phyloP scores from a whole-genome alignment of 129 eudicot species.

The Silybum marianum region DNA sequence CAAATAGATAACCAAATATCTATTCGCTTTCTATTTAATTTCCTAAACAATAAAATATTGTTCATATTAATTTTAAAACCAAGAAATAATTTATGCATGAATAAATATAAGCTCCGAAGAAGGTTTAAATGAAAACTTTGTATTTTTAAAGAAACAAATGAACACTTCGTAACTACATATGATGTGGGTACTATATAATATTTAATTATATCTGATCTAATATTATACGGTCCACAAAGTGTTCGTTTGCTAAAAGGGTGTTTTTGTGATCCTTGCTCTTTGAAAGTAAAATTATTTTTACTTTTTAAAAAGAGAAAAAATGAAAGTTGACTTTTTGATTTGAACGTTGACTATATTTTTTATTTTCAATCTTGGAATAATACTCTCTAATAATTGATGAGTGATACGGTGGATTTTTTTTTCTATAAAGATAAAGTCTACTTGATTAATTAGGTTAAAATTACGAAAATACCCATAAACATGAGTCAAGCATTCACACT shows the following conservation, averaged over 20 bases:
- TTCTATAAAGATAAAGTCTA: neutral
- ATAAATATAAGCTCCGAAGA: too few relatives aligned
- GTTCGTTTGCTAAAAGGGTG: too few relatives aligned
- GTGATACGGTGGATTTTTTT: neutral
- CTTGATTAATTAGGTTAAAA: neutral
- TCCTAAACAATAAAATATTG: neutral
- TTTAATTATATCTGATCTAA: too few relatives aligned
- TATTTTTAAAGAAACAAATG: too few relatives aligned
- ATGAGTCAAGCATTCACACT: constrained; percentile 39
- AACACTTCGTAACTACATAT: too few relatives aligned
- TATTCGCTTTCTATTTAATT: neutral
- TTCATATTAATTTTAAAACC: neutral
- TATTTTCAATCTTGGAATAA: constrained; percentile 1
- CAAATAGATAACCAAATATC: neutral
- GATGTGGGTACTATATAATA: too few relatives aligned
- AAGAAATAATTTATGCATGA: neutral
- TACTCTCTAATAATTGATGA: constrained; percentile 30
- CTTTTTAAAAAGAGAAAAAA: neutral
- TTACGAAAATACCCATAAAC: constrained; percentile 23
- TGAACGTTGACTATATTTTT: constrained; percentile 23
- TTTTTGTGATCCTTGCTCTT: too few relatives aligned
- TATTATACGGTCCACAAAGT: too few relatives aligned
- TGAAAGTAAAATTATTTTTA: neutral
- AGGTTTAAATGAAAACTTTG: too few relatives aligned
- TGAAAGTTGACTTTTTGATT: constrained; percentile 12